phyloP scores from a whole-genome alignment of 2,329 filamentous ascomycete genomes.

The Sporothrix humicola region DNA sequence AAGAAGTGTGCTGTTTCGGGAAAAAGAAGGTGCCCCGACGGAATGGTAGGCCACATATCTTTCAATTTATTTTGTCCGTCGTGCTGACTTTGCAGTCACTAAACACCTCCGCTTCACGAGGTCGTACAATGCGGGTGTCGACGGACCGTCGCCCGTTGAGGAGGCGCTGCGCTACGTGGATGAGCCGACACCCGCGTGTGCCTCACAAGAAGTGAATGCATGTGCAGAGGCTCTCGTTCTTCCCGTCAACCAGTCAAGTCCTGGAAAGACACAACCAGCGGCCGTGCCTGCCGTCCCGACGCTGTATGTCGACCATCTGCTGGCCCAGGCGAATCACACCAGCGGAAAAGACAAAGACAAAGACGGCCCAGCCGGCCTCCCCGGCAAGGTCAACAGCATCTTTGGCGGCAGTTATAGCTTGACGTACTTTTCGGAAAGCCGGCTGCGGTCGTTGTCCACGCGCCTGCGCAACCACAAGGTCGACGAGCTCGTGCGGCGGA shows the following conservation, averaged over 20 bases:
- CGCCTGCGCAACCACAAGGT: slow-evolving; percentile 44
- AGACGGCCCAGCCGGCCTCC: too few relatives aligned
- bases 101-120: slow-evolving; percentile 26
- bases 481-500: slow-evolving; percentile 42
- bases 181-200: slow-evolving; percentile 21
- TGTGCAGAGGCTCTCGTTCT: neutral
- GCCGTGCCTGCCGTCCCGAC: slow-evolving; percentile 36
- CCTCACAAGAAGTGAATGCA: neutral
- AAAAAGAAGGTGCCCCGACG: slow-evolving; percentile 34
- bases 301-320: slow-evolving; percentile 42
- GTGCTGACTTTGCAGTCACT: too few relatives aligned
- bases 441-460: slow-evolving; percentile 43
- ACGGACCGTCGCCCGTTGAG: neutral
- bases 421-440: slow-evolving; percentile 43
- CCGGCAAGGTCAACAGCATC: slow-evolving; percentile 42
- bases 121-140: neutral
- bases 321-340: slow-evolving; percentile 35
- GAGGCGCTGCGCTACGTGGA: slow-evolving; percentile 20
- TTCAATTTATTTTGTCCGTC: too few relatives aligned
- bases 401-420: slow-evolving; percentile 42
- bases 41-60: slow-evolving; percentile 33
- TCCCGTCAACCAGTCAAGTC: neutral
- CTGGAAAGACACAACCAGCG: neutral
- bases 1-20: slow-evolving; percentile 35
- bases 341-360: too few relatives aligned